phyloP scores from a whole-genome alignment of 2,329 filamentous ascomycete genomes.

The Cytospora chrysosperma region DNA sequence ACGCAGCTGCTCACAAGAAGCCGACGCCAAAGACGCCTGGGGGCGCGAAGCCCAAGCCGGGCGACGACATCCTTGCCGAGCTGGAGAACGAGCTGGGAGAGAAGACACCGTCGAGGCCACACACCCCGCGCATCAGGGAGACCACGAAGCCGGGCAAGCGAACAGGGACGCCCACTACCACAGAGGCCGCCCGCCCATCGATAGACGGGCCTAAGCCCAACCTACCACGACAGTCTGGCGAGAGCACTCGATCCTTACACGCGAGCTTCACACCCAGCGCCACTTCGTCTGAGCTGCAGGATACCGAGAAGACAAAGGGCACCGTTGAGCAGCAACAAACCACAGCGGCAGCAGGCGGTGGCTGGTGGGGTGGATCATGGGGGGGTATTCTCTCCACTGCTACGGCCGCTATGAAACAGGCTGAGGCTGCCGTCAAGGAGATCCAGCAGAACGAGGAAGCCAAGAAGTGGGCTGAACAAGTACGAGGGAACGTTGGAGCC shows the following conservation, averaged over 20 bases:
- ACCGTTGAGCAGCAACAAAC: conserved; percentile 43
- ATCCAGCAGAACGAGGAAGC: conserved; percentile 96
- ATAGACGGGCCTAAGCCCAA: conserved; percentile 58
- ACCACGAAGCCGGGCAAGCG: conserved; percentile 51
- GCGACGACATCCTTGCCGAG: conserved; percentile 80
- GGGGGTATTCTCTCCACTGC: conserved; percentile 82
- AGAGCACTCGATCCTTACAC: conserved; percentile 71
- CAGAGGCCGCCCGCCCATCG: conserved; percentile 53
- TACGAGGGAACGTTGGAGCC: conserved; percentile 81
- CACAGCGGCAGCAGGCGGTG: conserved; percentile 26
- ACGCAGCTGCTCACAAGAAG: conserved; percentile 53
- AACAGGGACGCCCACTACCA: conserved; percentile 48
- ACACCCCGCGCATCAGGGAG: conserved; percentile 73
- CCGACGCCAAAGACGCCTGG: conserved; percentile 43
- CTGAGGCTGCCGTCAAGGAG: conserved; percentile 89
- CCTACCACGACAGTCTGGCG: conserved; percentile 67
- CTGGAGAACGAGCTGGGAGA: conserved; percentile 75
- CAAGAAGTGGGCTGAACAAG: conserved; percentile 92
- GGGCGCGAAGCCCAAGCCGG: conserved; percentile 47
- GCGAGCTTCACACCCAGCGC: conserved; percentile 70
- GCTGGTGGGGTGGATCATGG: conserved; percentile 50
- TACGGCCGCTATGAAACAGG: conserved; percentile 83
- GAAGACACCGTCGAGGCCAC: conserved; percentile 71
- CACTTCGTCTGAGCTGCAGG: conserved; percentile 61
- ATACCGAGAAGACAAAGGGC: conserved; percentile 51